Percentiles rank a stretch among this genome's conserved stretches.
These are phyloP conservation scores for Scheffersomyces stipitis DNA, from an alignment of 805 yeast species.

Conservation along the genomic window DNA sequence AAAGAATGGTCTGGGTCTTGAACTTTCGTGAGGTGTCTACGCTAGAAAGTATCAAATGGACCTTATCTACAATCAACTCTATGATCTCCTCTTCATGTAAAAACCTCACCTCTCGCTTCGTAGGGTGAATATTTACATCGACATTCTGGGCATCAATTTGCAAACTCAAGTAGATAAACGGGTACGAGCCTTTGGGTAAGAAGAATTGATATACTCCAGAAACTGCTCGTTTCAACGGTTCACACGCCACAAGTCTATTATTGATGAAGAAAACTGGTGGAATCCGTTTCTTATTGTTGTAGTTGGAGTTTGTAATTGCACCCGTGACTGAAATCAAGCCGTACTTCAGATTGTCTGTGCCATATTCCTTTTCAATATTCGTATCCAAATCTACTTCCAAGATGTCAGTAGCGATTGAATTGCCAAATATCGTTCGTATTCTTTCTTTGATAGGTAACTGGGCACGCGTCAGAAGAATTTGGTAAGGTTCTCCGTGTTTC, in stretches of 20 bases:
- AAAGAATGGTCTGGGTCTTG: conserved; percentile 57
- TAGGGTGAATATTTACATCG: conserved; percentile 95
- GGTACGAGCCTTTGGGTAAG: conserved; percentile 72
- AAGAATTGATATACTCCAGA: conserved; percentile 58
- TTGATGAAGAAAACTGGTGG: conserved; percentile 84
- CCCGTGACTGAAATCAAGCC: conserved; percentile 62
- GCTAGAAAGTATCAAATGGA: conserved; percentile 52
- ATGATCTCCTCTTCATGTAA: conserved; percentile 84
- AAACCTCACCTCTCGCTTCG: conserved; percentile 88
- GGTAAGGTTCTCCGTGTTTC: conserved; percentile 72
- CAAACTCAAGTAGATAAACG: conserved; percentile 78
- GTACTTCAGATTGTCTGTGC: conserved; percentile 9
- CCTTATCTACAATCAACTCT: conserved; percentile 49
- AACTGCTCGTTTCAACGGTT: conserved; percentile 72
- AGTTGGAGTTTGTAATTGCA: conserved; percentile 70
- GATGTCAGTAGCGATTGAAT: conserved; percentile 63
- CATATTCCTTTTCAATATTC: conserved; percentile 6
- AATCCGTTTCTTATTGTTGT: conserved; percentile 59
- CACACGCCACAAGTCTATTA: conserved; percentile 77
- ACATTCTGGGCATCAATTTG: conserved; percentile 64
- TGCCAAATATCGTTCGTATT: conserved; percentile 72
- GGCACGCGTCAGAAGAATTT: conserved; percentile 59
- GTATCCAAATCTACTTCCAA: conserved; percentile 44
- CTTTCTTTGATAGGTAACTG: conserved; percentile 57
- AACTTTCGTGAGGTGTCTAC: conserved; percentile 71